A percentile compares a stretch with the other conserved stretches of the same genome.
phyloP scores from a whole-genome alignment of 352 stramenopile species.

The Pythium phragmiticola region DNA sequence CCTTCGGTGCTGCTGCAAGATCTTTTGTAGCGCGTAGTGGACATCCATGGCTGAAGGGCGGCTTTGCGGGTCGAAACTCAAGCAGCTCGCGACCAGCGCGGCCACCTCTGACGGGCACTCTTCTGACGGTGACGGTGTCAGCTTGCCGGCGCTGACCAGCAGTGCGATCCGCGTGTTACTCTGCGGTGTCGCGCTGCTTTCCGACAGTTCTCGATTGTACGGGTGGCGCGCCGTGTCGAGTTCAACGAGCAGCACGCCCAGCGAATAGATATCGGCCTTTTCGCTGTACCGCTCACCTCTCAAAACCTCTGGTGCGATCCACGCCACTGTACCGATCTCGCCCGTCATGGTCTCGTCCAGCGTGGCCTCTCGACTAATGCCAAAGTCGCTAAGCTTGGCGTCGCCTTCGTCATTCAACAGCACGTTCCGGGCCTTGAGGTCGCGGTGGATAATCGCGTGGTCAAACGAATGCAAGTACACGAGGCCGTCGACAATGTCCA shows the following conservation, averaged over 20 bases:
- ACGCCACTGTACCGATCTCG: slow-evolving; percentile 28
- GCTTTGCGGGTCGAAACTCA: slow-evolving; percentile 20
- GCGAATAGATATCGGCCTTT: slow-evolving; percentile 36
- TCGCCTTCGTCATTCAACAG: slow-evolving; percentile 20
- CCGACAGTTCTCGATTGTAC: slow-evolving; percentile 27
- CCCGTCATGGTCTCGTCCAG: slow-evolving; percentile 29
- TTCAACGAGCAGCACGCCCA: slow-evolving; percentile 31
- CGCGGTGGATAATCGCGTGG: slow-evolving; percentile 28
- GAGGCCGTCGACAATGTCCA: slow-evolving; percentile 26
- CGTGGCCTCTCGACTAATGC: slow-evolving; percentile 17
- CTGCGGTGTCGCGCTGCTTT: slow-evolving; percentile 15
- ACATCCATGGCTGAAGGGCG: slow-evolving; percentile 28
- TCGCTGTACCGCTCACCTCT: slow-evolving; percentile 31
- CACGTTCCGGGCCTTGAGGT: slow-evolving; percentile 30
- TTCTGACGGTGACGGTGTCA: slow-evolving; percentile 15
- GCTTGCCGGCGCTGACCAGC: slow-evolving; percentile 20
- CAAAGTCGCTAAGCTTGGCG: slow-evolving; percentile 31
- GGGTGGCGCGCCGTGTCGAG: slow-evolving; percentile 13
- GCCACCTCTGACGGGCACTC: slow-evolving; percentile 21
- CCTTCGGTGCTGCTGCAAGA: not conserved
- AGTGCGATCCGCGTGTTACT: slow-evolving; percentile 27
- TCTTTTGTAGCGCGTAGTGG: slow-evolving; percentile 27
- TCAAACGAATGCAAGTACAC: slow-evolving; percentile 35
- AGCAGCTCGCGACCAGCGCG: slow-evolving; percentile 18
- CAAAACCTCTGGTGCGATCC: slow-evolving; percentile 32